These are phyloP conservation scores for Chlorella sp. DNA, from an alignment of 139 green algal genomes.

Conservation along the genomic window DNA sequence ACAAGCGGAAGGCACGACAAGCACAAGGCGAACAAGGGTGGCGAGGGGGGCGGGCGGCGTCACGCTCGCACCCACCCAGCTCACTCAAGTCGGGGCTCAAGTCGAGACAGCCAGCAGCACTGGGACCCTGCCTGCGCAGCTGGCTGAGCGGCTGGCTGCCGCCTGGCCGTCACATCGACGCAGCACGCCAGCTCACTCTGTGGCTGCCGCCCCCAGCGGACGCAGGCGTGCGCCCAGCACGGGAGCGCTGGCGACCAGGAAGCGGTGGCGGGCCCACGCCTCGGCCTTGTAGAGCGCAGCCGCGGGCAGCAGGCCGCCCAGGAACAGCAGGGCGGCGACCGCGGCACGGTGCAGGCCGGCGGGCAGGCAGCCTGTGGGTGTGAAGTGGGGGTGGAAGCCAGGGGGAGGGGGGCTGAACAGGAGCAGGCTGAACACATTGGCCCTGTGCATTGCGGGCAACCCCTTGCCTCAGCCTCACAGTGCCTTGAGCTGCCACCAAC, in stretches of 20 bases:
- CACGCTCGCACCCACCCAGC: not conserved
- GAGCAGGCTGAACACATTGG: too few relatives aligned
- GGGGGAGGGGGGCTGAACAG: not conserved
- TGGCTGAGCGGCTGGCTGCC: not conserved
- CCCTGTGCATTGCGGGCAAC: too few relatives aligned
- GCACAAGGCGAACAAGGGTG: too few relatives aligned
- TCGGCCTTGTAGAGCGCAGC: not conserved
- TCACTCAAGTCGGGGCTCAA: too few relatives aligned
- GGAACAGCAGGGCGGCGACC: not conserved
- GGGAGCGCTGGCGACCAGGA: not conserved
- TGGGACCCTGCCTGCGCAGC: too few relatives aligned
- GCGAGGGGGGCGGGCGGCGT: not conserved
- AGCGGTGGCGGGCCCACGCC: not conserved
- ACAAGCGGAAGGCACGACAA: not conserved
- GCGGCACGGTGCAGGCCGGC: not conserved
- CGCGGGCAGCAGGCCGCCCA: not conserved
- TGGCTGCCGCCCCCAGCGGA: not conserved
- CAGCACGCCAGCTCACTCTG: not conserved
- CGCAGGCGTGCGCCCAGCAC: not conserved
- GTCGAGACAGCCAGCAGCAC: too few relatives aligned
- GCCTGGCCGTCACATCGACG: not conserved
- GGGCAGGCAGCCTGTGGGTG: not conserved
- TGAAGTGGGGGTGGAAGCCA: not conserved
- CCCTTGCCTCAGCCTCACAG: too few relatives aligned
- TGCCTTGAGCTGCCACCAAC: too few relatives aligned